A percentile compares a stretch with the other conserved stretches of the same genome.
Evolutionary conservation across 352 stramenopile species (phyloP).

Genomic region (Phytopythium delawarense): DNA sequence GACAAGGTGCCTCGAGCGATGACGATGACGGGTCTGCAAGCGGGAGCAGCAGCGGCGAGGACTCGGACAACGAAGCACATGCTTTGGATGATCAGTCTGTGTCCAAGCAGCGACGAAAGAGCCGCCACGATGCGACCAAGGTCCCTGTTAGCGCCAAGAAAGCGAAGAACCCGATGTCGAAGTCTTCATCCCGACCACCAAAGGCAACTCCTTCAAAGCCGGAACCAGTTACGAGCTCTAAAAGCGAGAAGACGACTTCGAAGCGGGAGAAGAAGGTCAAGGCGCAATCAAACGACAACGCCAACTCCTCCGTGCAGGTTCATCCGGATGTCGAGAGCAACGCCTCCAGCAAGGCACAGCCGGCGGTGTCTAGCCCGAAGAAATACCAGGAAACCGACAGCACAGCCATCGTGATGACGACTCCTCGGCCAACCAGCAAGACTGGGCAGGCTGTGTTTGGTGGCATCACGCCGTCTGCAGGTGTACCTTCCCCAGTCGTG

Average conservation of each 20-base stretch:
- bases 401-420: constrained; percentile 19
- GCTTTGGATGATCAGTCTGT: constrained; percentile 1
- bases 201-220: constrained; percentile 4
- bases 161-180: constrained; percentile 13
- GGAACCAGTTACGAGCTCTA: not conserved
- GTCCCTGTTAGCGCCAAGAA: constrained; percentile 16
- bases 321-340: not conserved
- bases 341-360: not conserved
- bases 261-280: constrained; percentile 11
- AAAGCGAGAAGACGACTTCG: constrained; percentile 13
- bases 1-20: constrained; percentile 11
- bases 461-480: constrained; percentile 14
- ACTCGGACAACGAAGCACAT: constrained; percentile 11
- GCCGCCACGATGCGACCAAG: constrained; percentile 6
- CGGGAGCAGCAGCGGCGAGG: constrained; percentile 9
- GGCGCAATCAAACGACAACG: constrained; percentile 11
- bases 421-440: constrained; percentile 19
- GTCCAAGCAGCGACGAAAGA: constrained; percentile 5
- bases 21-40: constrained; percentile 9
- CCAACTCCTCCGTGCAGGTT: constrained; percentile 9
- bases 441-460: not conserved
- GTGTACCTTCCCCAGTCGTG: constrained; percentile 57
- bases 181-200: constrained; percentile 1
- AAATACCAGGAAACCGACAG: not conserved
- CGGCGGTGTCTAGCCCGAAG: not conserved